Evolutionary conservation across 805 yeast species (phyloP).

Genomic region (Monosporozyma yasuniensis): DNA sequence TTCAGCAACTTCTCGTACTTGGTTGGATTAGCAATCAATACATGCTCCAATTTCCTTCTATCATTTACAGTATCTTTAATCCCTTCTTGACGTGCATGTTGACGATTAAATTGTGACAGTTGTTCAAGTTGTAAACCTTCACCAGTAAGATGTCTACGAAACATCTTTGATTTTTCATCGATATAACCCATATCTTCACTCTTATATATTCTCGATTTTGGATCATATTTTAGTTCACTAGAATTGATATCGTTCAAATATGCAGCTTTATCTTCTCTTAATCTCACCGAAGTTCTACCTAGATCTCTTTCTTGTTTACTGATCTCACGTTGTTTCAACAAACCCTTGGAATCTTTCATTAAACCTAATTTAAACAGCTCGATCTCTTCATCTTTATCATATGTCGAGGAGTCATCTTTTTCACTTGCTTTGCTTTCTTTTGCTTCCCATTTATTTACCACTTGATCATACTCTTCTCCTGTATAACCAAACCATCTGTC

Average conservation of each 20-base stretch:
- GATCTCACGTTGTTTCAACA: conserved; percentile 3
- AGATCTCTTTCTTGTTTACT: conserved; percentile 9
- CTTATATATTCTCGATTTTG: conserved; percentile 39
- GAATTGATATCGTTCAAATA: conserved; percentile 46
- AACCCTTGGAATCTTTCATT: conserved; percentile 16
- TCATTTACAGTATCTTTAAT: conserved; percentile 21
- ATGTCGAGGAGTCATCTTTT: conserved; percentile 4
- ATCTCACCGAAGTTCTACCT: conserved; percentile 37
- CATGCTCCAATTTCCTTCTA: conserved; percentile 22
- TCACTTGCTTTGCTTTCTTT: conserved; percentile 12
- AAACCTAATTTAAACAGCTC: conserved; percentile 37
- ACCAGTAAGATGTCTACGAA: conserved; percentile 45
- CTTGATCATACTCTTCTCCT: conserved; percentile 48
- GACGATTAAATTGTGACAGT: conserved; percentile 44
- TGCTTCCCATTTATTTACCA: conserved; percentile 38
- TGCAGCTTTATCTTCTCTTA: conserved; percentile 69
- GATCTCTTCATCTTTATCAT: conserved; percentile 38
- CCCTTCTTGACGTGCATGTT: conserved; percentile 27
- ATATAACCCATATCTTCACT: conserved; percentile 28
- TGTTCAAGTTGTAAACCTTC: conserved; percentile 48
- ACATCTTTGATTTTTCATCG: conserved; percentile 37
- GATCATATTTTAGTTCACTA: conserved; percentile 42
- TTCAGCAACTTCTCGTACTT: conserved; percentile 23
- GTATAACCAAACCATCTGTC: conserved; percentile 82
- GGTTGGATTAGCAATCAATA: conserved; percentile 31